These are phyloP conservation scores for Macadamia integrifolia DNA, from an alignment of 164 flowering plant genomes.

Conservation along the genomic window DNA sequence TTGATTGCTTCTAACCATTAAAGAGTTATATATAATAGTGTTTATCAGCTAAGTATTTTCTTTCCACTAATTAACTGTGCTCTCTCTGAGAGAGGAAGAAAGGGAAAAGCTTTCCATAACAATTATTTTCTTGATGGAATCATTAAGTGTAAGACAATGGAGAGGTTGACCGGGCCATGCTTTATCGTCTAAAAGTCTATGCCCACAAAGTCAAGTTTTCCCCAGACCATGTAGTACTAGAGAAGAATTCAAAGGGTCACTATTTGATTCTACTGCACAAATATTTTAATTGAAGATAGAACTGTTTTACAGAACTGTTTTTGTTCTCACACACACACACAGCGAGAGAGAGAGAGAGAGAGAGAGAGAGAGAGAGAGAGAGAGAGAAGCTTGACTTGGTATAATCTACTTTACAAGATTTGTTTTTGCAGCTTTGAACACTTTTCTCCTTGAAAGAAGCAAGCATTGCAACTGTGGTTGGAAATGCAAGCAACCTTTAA, in stretches of 20 bases:
- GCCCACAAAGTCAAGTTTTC: not conserved
- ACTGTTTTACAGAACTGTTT: too few relatives aligned
- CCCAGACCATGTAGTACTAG: not conserved
- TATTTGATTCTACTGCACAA: not conserved
- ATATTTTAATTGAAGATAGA: not conserved
- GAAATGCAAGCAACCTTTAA: not conserved
- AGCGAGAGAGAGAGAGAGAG: not conserved
- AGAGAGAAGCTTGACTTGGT: slow-evolving; percentile 1
- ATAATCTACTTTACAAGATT: not conserved
- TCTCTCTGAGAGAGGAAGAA: not conserved
- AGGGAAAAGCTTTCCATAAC: not conserved
- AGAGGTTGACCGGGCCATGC: not conserved
- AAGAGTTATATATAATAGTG: not conserved
- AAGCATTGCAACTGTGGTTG: not conserved
- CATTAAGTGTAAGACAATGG: not conserved
- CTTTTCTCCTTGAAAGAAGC: not conserved
- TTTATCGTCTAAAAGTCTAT: not conserved
- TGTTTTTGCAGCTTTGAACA: not conserved
- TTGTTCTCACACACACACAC: too few relatives aligned
- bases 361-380: slow-evolving; percentile 1
- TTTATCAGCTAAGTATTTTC: too few relatives aligned
- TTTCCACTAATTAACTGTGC: not conserved
- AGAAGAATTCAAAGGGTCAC: not conserved
- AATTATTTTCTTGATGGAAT: not conserved
- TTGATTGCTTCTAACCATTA: not conserved